Conservation (phyloP, 2,329 filamentous ascomycete species). For the Colletotrichum sp. region DNA sequence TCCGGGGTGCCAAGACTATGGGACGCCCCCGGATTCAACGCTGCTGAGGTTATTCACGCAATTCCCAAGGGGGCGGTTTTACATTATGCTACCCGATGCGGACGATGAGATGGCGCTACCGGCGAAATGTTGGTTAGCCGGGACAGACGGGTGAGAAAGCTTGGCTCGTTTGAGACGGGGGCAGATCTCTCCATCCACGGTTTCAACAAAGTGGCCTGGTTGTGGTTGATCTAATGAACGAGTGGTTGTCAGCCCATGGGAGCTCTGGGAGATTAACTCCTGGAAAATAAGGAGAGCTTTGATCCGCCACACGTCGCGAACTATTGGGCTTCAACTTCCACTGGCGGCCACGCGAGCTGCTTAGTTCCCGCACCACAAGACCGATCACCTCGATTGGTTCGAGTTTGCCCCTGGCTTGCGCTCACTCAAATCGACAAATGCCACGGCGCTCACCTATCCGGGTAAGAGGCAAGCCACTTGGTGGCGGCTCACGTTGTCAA, state of each 20-base stretch:
- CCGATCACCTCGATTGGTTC: background rate
- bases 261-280: background rate
- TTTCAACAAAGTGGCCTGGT: background rate
- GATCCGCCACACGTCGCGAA: background rate
- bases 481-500: background rate
- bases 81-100: background rate
- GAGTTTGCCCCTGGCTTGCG: no score
- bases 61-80: background rate
- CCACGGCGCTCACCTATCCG: background rate
- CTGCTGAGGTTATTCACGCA: background rate
- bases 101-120: background rate
- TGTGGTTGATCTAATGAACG: background rate
- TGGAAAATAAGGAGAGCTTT: background rate
- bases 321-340: background rate
- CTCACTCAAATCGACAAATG: no score
- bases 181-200: background rate
- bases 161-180: background rate
- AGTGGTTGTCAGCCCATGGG: background rate
- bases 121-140: background rate
- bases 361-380: background rate
- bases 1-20: background rate
- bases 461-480: background rate
- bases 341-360: background rate
- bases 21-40: background rate
- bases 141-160: background rate